Base-by-base conservation (phyloP, 1,284 basidiomycete species). In the Entoloma clypeatum region DNA sequence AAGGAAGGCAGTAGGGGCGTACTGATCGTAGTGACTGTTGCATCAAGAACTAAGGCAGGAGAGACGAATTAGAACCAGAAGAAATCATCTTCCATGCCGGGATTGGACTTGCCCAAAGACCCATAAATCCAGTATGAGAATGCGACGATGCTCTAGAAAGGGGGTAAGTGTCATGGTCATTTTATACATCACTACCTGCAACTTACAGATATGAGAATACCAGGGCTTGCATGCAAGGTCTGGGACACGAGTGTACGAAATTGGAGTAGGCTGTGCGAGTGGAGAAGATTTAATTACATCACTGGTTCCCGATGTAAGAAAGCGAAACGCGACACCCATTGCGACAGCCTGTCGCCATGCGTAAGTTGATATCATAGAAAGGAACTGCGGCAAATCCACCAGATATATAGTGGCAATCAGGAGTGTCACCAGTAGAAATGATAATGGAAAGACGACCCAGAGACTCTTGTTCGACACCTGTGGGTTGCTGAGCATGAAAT, bases 81-180 rank as follows among this genome's bases (percentile, higher is more conserved):
- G n/a, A n/a, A n/a, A n/a, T n/a, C n/a, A n/a, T n/a, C n/a, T n/a
- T n/a, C n/a, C n/a, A n/a, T 22, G n/a, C 8, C 3, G 36, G 29
- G 11, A n/a, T 5, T 36, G 3, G 16, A 46, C 59, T 21, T 41
- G 68, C 70, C 54, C 19, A 71, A 38, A 19, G 67, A 65, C 4
- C 60, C 65, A 45, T 64, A 62, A 21, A 68, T 64, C 68, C 68
- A 72, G 43, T 66, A 64, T 1, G 65, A 61, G 49, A 72, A 71
- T 1, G 65, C 60, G 17, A 66, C 51, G 4, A 66, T 55, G n/a
- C 63, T 67, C 68, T 71, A 37, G 33, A 5, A 11, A 14, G 13
- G 31, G 4, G 21, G 39, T n/a, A 37, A 31, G 41, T 26, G 21
- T 19, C 22, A 24, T 21, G 22, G 9, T 26, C 9, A 22, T 19